phyloP scores from a whole-genome alignment of 306 rosid genomes.

The Alnus glutinosa region DNA sequence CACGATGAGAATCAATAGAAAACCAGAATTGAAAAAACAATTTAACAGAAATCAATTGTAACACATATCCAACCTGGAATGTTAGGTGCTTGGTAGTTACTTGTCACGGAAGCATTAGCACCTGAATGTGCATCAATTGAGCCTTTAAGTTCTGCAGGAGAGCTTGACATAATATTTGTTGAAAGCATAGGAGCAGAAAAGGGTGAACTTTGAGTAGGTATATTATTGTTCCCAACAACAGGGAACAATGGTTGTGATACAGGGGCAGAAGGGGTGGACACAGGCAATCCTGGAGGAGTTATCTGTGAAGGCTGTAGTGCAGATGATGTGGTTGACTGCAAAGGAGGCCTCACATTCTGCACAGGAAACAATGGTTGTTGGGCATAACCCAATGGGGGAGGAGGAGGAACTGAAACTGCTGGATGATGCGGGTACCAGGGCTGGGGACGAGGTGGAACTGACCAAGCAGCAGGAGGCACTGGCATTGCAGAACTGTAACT shows the following conservation, averaged over 20 bases:
- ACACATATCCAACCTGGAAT: constrained; percentile 51
- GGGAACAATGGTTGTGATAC: constrained; percentile 99
- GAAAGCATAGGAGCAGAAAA: constrained; percentile 60
- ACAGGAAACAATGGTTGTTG: constrained; percentile 97
- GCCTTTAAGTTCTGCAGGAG: constrained; percentile 45
- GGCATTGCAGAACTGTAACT: constrained; percentile 72
- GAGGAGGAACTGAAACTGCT: constrained; percentile 67
- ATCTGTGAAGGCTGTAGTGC: constrained; percentile 58
- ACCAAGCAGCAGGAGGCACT: constrained; percentile 67
- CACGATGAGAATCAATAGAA: neutral
- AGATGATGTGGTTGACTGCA: constrained; percentile 55
- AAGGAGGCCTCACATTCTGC: constrained; percentile 76
- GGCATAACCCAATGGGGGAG: constrained; percentile 62
- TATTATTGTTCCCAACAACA: constrained; percentile 70
- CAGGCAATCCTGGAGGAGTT: constrained; percentile 76
- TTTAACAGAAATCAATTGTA: neutral
- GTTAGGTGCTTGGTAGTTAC: constrained; percentile 43
- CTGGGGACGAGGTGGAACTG: constrained; percentile 81
- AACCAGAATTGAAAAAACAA: neutral
- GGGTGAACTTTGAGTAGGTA: constrained; percentile 61
- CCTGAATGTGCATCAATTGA: constrained; percentile 56
- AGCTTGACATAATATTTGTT: constrained; percentile 49
- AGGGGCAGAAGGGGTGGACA: constrained; percentile 56
- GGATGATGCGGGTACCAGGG: constrained; percentile 84
- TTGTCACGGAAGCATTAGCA: constrained; percentile 43